Evolutionary conservation across 352 stramenopile species (phyloP), one percentile per base, ranked within the genome.

Genomic region (Globisporangium sylvaticum): DNA sequence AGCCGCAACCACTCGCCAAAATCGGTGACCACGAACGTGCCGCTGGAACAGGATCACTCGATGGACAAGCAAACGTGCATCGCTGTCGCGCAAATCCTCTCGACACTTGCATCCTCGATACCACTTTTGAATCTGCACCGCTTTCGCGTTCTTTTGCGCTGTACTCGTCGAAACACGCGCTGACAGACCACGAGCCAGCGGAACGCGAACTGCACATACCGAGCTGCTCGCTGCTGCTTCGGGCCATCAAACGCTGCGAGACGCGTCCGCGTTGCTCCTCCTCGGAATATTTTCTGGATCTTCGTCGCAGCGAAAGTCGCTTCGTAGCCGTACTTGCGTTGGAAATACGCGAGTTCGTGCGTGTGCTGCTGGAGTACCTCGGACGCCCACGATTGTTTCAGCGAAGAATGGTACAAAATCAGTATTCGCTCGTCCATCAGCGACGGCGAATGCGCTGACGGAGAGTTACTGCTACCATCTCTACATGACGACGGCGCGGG

Each of bases 381-480:
- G 15, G 54, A 31, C 12, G 32, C 39, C 72, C 71, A 77, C 15
- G 73, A 62, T 0, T 62, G 77, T 61, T 79, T 78, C 37, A 91
- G 73, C 3, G 80, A 76, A 10, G 84, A 90, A 44, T 85, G 81
- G 37, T 84, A 90, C 32, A 92, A 54, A 48, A 89, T 78, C 27
- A 92, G 50, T 34, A 92, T 73, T 1, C 78, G 80, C 65, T 90
- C 78, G 24, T 92, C 81, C 50, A 92, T 63, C 0, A 67, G 63
- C 12, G 75, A 75, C 14, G 83, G 58, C 24, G 58, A 32, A 18
- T 72, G 32, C 8, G n/a, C 32, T 14, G n/a, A 31, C 0, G 25
- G 14, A 20, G 18, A 24, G 12, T 8, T n/a, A n/a, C 18, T 59
- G 3, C 1, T 54, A 24, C 25, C 18, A 5, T 15, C 5, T 25